phyloP scores from a whole-genome alignment of 768 basidiomycete species.

The Mycena floridula region DNA sequence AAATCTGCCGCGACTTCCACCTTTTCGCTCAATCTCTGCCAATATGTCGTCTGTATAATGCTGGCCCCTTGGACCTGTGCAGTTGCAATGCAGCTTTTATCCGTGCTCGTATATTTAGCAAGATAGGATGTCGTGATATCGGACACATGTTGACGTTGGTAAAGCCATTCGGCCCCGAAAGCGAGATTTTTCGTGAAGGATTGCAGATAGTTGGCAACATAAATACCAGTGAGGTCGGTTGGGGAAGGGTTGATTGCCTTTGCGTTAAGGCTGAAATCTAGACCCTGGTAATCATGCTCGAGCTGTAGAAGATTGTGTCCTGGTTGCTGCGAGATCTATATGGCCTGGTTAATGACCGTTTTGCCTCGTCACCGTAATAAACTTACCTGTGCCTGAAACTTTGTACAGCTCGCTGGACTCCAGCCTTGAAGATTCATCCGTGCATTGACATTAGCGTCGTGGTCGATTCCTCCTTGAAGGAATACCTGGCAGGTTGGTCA shows the following conservation, averaged over 20 bases:
- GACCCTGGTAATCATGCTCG: conserved; percentile 91
- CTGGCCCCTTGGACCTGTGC: conserved; percentile 81
- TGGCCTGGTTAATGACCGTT: conserved; percentile 11
- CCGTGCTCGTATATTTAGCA: conserved; percentile 66
- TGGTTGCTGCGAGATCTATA: conserved; percentile 64
- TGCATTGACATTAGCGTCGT: conserved; percentile 85
- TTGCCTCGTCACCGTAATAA: not conserved
- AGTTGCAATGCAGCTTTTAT: conserved; percentile 89
- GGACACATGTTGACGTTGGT: conserved; percentile 69
- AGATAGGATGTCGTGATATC: conserved; percentile 75
- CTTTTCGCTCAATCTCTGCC: conserved; percentile 93
- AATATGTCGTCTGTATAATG: conserved; percentile 87
- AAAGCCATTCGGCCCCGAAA: conserved; percentile 78
- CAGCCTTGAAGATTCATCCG: conserved; percentile 82
- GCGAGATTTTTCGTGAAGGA: conserved; percentile 89
- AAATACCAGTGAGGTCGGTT: conserved; percentile 84
- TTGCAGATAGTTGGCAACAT: conserved; percentile 87
- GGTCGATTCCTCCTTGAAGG: conserved; percentile 90
- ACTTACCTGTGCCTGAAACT: conserved; percentile 82
- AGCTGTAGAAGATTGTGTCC: conserved; percentile 90
- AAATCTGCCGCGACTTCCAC: conserved; percentile 97
- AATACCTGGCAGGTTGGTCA: conserved; percentile 56
- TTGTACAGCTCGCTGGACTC: conserved; percentile 71
- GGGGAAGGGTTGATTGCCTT: conserved; percentile 92
- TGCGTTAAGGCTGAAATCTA: conserved; percentile 78